Evolutionary conservation across 441 rosid species (phyloP).

Genomic region (Sinapis alba): DNA sequence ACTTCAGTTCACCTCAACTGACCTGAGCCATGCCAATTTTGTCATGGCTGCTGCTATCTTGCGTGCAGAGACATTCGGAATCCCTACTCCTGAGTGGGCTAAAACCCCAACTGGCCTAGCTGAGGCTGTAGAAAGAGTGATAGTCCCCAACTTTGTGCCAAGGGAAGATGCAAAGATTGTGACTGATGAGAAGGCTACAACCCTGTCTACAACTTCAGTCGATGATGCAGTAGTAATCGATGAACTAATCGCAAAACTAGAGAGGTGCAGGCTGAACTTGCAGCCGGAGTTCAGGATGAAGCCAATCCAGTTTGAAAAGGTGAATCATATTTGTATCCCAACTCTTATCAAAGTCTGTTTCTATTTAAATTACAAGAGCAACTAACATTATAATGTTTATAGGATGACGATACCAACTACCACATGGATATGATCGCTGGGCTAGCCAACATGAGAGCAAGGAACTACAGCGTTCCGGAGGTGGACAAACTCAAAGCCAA

Average conservation of each 20-base stretch:
- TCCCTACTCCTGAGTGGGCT: slow-evolving; percentile 82
- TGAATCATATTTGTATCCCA: slow-evolving; percentile 24
- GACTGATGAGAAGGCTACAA: slow-evolving; percentile 96
- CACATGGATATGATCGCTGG: slow-evolving; percentile 98
- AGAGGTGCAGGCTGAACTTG: slow-evolving; percentile 55
- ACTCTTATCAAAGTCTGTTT: not conserved
- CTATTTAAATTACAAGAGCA: not conserved
- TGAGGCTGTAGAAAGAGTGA: slow-evolving; percentile 71
- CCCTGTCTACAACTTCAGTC: slow-evolving; percentile 60
- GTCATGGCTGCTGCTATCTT: slow-evolving; percentile 79
- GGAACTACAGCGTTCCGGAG: slow-evolving; percentile 94
- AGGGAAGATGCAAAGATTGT: slow-evolving; percentile 78
- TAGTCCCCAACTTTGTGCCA: slow-evolving; percentile 88
- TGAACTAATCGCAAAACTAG: slow-evolving; percentile 63
- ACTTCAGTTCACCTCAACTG: slow-evolving; percentile 71
- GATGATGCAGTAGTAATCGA: slow-evolving; percentile 84
- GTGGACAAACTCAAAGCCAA: slow-evolving; percentile 98
- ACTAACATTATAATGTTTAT: slow-evolving; percentile 25
- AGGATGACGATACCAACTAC: slow-evolving; percentile 97
- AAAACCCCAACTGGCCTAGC: slow-evolving; percentile 61
- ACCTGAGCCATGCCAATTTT: slow-evolving; percentile 73
- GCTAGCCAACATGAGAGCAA: slow-evolving; percentile 99
- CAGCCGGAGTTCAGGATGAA: slow-evolving; percentile 81
- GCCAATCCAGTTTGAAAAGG: slow-evolving; percentile 98
- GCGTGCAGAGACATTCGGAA: slow-evolving; percentile 90